Base-by-base conservation (phyloP, 805 yeast species). In the Wickerhamomyces mucosus region DNA sequence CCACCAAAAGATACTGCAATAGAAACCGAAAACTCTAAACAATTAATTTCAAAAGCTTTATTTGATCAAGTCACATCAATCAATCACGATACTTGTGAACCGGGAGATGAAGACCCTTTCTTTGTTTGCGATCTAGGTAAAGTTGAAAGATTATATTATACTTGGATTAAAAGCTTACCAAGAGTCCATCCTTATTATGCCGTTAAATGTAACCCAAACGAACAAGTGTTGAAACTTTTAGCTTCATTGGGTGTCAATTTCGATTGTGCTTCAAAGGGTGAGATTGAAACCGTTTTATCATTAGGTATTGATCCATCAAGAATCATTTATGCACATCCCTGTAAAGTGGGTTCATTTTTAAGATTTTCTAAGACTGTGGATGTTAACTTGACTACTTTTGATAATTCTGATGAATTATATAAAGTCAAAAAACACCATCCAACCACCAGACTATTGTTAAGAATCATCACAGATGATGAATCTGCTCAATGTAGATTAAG, bases 251-350 rank as follows among this genome's bases (percentile, higher is more conserved):
- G 92, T 18, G 68, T 75, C 32, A 78, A 79, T 36, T 89, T 89
- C 50, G 98, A 89, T 55, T 89, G 98, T 61, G 97, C 97, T 5
- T 83, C 95, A 15, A 75, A 78, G 49, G 68, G 68, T 40, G 98
- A 89, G 59, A 84, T 89, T 47, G 78, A 77, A 33, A 59, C 61
- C 27, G 69, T 84, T 31, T 61, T 84, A 40, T 49, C 57, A 14
- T 50, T 78, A 37, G 89, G 89, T 7, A 72, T 79, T 29, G 60
- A 61, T 39, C 71, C 94, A 7, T 53, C 64, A 10, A 65, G 81
- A 41, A 80, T 89, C 48, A 70, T 92, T 34, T 89, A 84, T 56
- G 96, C 97, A 12, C 85, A 89, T 49, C 96, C 98, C 10, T 83
- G 96, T 58, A 89, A 89, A 59, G 75, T 88, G n/a, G 69, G 74